phyloP scores from a whole-genome alignment of 1,284 basidiomycete genomes.

The Papiliotrema nemorosa region DNA sequence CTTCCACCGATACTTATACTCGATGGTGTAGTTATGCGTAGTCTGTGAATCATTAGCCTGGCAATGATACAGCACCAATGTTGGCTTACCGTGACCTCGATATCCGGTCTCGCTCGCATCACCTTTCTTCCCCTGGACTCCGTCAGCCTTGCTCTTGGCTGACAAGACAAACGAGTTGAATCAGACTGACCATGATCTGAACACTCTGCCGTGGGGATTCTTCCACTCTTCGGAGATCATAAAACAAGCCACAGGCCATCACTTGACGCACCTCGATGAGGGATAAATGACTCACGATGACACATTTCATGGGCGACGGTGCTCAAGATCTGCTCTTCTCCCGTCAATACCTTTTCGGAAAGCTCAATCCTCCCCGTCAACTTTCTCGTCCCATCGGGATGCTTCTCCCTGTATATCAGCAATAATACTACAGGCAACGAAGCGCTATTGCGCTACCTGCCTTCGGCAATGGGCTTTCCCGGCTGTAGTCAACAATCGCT shows the following conservation, averaged over 20 bases:
- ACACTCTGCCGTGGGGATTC: conserved; percentile 45
- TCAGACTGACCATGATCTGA: conserved; percentile 41
- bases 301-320: conserved; percentile 51
- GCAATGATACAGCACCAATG: too few relatives aligned
- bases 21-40: conserved; percentile 44
- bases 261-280: conserved; percentile 2
- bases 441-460: conserved; percentile 10
- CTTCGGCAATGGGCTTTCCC: conserved; percentile 34
- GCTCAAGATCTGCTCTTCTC: conserved; percentile 37
- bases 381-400: conserved; percentile 9
- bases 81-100: conserved; percentile 41
- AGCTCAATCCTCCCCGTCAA: conserved; percentile 24
- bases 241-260: conserved; percentile 37
- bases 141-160: background rate
- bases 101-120: conserved; percentile 38
- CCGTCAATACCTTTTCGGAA: conserved; percentile 36
- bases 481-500: conserved; percentile 42
- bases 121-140: conserved; percentile 40
- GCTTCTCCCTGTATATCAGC: conserved; percentile 1
- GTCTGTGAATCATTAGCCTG: conserved; percentile 22
- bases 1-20: conserved; percentile 46
- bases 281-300: conserved; percentile 30
- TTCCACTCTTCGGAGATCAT: conserved; percentile 41
- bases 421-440: background rate
- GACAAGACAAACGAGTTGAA: background rate